phyloP scores from a whole-genome alignment of 345 rosid species.

The Eucalyptus cloeziana region DNA sequence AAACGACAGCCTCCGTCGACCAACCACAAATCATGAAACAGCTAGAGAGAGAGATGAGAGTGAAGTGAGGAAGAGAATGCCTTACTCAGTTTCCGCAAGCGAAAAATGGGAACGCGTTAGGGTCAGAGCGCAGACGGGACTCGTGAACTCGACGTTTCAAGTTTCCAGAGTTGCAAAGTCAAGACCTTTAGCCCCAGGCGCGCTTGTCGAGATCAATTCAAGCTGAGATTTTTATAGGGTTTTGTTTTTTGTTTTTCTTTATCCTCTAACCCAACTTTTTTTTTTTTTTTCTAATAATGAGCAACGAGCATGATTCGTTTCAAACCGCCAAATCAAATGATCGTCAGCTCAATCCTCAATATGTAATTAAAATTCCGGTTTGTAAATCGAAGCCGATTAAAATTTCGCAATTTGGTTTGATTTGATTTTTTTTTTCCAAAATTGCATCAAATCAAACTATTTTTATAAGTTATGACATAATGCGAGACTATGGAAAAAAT shows the following conservation, averaged over 20 bases:
- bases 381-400: neutral
- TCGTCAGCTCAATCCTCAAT: too few relatives aligned
- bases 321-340: neutral
- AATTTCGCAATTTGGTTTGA: neutral
- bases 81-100: neutral
- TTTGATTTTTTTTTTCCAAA: too few relatives aligned
- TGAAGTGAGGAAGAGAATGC: neutral
- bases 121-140: neutral
- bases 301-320: neutral
- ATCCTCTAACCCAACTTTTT: neutral
- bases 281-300: too few relatives aligned
- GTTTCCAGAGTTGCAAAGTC: neutral
- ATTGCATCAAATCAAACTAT: too few relatives aligned
- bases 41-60: neutral
- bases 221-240: neutral
- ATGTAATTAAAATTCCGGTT: too few relatives aligned
- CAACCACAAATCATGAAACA: neutral
- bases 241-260: too few relatives aligned
- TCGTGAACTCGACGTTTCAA: neutral
- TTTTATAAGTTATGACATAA: neutral
- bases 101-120: neutral
- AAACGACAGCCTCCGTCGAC: conserved; percentile 12
- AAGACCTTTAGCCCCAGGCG: neutral
- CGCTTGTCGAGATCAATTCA: neutral
- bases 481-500: too few relatives aligned